Percentiles rank a stretch among this genome's conserved stretches.
Evolutionary conservation across 495 filamentous ascomycete genomes (phyloP).

Genomic region (Tetracladium setigerum): DNA sequence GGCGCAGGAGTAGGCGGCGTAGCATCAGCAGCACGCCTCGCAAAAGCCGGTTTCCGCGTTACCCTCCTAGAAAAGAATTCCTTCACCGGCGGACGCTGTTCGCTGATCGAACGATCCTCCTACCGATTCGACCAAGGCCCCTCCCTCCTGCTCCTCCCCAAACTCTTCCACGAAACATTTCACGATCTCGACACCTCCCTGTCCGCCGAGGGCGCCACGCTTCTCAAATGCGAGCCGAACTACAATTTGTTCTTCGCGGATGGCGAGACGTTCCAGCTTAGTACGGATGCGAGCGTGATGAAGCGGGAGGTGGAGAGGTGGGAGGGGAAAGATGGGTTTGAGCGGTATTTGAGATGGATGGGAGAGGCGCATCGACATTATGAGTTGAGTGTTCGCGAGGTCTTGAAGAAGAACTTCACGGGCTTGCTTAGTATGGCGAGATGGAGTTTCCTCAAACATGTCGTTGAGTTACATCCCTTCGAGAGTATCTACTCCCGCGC

Average conservation of each 20-base stretch:
- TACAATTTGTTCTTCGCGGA: slow-evolving; percentile 63
- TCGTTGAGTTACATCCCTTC: slow-evolving; percentile 54
- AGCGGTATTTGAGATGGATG: slow-evolving; percentile 52
- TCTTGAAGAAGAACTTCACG: slow-evolving; percentile 57
- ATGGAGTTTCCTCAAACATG: slow-evolving; percentile 40
- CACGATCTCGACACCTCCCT: slow-evolving; percentile 53
- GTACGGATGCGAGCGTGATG: slow-evolving; percentile 53
- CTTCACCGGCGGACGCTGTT: slow-evolving; percentile 60
- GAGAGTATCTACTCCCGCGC: slow-evolving; percentile 54
- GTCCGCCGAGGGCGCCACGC: slow-evolving; percentile 47
- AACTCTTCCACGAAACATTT: slow-evolving; percentile 56
- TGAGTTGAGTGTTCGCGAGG: slow-evolving; percentile 50
- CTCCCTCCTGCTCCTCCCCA: slow-evolving; percentile 59
- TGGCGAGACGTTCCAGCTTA: slow-evolving; percentile 47
- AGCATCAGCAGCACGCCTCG: slow-evolving; percentile 56
- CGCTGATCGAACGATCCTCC: slow-evolving; percentile 43
- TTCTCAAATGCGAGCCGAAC: slow-evolving; percentile 63
- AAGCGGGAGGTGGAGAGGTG: slow-evolving; percentile 58
- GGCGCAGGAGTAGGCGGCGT: slow-evolving; percentile 64
- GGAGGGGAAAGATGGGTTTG: slow-evolving; percentile 58
- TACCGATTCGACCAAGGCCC: slow-evolving; percentile 68
- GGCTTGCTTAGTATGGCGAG: slow-evolving; percentile 41
- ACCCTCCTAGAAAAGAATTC: slow-evolving; percentile 63
- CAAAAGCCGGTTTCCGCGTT: slow-evolving; percentile 56
- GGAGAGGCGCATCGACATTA: slow-evolving; percentile 58